These are phyloP conservation scores for Tricladium varicosporioides DNA, from an alignment of 2,329 filamentous ascomycete genomes.

Conservation along the genomic window DNA sequence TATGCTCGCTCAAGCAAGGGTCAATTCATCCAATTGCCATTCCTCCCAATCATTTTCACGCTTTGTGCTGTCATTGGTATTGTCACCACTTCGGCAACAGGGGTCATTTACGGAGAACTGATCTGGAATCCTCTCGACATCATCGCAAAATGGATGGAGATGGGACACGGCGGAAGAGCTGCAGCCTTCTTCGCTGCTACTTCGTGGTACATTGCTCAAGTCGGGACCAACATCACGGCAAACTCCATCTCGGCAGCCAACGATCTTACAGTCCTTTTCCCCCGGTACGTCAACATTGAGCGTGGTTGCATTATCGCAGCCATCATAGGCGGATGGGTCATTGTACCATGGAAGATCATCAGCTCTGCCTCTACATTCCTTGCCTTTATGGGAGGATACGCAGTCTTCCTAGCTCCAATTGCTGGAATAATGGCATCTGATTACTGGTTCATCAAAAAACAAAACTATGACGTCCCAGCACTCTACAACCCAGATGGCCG, in stretches of 20 bases:
- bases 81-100: conserved; percentile 53
- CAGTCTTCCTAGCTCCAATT: conserved; percentile 60
- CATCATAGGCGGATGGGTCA: conserved; percentile 52
- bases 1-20: conserved; percentile 30
- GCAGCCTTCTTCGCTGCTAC: conserved; percentile 49
- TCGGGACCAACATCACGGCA: conserved; percentile 56
- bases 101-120: conserved; percentile 49
- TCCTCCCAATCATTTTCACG: conserved; percentile 32
- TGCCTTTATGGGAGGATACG: conserved; percentile 65
- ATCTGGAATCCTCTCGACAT: conserved; percentile 51
- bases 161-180: conserved; percentile 42
- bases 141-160: conserved; percentile 41
- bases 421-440: conserved; percentile 57
- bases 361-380: conserved; percentile 56
- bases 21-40: conserved; percentile 40
- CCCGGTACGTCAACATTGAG: conserved; percentile 53
- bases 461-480: conserved; percentile 37
- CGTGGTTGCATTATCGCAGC: conserved; percentile 55
- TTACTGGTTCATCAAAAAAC: conserved; percentile 51
- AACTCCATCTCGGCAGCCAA: conserved; percentile 55
- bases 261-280: conserved; percentile 54
- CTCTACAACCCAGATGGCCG: conserved; percentile 34
- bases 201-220: conserved; percentile 52
- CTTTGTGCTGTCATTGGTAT: conserved; percentile 48
- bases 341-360: conserved; percentile 67